Evolutionary conservation across 208 protist species (phyloP), one percentile per base, ranked within the genome.

Genomic region (Wallacemonas sp.): DNA sequence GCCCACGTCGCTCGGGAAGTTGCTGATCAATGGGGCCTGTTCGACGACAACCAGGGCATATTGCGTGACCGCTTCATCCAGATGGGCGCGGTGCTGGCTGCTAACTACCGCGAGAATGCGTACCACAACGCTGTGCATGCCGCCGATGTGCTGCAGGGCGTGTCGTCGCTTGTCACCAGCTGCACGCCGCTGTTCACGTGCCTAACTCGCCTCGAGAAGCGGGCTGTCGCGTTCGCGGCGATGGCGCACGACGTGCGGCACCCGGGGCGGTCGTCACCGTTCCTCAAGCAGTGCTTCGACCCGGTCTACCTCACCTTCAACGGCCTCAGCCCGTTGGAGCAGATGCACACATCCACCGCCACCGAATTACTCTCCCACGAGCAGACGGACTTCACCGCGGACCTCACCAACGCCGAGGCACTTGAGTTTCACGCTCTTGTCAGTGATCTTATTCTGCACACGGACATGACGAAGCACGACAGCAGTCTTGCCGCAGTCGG

Each of bases 91-190:
- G 39, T 73, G 19, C 55, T 92, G 15, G 81, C 91, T 67, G 63
- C 71, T 12, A 95, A 95, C 69, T 92, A 95, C 68, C 63, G 59
- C 21, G 45, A 68, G n/a, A 89, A 92, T 46, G 80, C 82, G 24
- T 93, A 93, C 62, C 90, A 95, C 73, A 91, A 90, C 65, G 67
- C 72, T 15, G 52, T 78, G 22, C 87, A 92, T 59, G 90, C 87
- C 5, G 85, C 90, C 1, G 87, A 92, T 62, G 83, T 92, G 13
- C 34, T 91, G 27, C 90, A 93, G 50, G 78, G 79, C 21, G 55
- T 78, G 26, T 76, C 75, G 61, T 44, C 75, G n/a, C 68, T 95
- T 17, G 69, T 88, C 22, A 67, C 65, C 34, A 4, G 32, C 15
- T 74, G 64, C 38, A 70, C 68, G 0, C 62, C 58, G 1, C 73